phyloP scores from a whole-genome alignment of 257 asterid genomes.

The Solanum pinnatisectum region DNA sequence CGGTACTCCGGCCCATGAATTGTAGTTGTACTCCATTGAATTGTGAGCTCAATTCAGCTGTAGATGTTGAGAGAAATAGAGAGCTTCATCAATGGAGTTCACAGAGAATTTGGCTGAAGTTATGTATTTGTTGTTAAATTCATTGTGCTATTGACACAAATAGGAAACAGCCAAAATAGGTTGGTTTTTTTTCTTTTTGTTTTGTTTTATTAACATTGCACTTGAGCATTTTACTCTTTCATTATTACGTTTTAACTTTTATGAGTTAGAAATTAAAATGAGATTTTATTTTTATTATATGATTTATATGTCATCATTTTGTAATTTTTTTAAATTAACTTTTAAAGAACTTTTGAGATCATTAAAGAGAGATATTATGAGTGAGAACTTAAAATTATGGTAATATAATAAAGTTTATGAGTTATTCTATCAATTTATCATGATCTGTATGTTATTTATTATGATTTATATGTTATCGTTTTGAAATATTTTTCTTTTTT shows the following conservation, averaged over 20 bases:
- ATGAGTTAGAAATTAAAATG: background rate
- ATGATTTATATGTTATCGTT: no score
- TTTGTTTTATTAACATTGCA: background rate
- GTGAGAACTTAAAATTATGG: background rate
- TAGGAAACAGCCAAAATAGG: background rate
- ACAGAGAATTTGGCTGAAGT: background rate
- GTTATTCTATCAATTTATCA: no score
- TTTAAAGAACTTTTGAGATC: no score
- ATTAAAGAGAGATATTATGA: no score
- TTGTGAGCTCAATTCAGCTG: background rate
- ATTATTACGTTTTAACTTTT: background rate
- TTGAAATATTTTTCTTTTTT: no score
- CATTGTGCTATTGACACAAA: background rate
- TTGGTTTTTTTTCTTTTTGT: background rate
- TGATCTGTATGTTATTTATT: no score
- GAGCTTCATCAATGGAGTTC: background rate
- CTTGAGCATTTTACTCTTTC: background rate
- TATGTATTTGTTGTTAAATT: background rate
- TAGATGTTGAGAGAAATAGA: background rate
- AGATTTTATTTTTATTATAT: no score
- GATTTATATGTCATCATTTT: background rate
- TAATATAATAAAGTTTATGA: no score
- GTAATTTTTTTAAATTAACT: no score
- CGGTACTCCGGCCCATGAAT: background rate
- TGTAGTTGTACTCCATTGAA: constrained; percentile 2